These are phyloP conservation scores for Talaromyces atroroseus DNA, from an alignment of 2,329 filamentous ascomycete genomes.

Conservation along the genomic window DNA sequence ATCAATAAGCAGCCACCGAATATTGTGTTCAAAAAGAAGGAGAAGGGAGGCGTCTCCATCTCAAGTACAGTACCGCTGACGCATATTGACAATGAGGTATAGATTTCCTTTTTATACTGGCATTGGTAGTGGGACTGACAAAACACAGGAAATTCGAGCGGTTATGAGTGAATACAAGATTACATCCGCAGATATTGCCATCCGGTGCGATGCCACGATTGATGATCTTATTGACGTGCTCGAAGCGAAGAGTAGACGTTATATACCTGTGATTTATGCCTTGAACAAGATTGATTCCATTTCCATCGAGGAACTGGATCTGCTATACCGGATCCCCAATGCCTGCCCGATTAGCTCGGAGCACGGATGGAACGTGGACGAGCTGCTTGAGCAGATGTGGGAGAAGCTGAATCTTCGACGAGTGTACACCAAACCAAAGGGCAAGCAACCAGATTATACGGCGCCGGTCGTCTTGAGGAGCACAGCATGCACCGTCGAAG, in stretches of 20 bases:
- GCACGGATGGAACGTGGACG: constrained; percentile 96
- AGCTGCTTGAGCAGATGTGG: constrained; percentile 97
- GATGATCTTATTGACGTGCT: constrained; percentile 95
- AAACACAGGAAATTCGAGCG: constrained; percentile 74
- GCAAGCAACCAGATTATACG: constrained; percentile 85
- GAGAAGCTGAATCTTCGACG: constrained; percentile 86
- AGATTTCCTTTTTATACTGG: constrained; percentile 11
- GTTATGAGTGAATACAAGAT: constrained; percentile 98
- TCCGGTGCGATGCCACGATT: constrained; percentile 94
- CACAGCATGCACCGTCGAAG: constrained; percentile 81
- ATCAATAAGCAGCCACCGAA: constrained; percentile 97
- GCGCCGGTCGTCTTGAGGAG: constrained; percentile 83
- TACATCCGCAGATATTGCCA: constrained; percentile 92
- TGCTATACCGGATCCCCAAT: constrained; percentile 94
- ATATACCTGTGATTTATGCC: constrained; percentile 98
- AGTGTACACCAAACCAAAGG: constrained; percentile 98
- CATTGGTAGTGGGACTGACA: constrained; percentile 13
- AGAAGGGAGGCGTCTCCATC: constrained; percentile 94
- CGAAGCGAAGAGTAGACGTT: constrained; percentile 88
- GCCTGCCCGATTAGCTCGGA: constrained; percentile 96
- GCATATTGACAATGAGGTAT: constrained; percentile 78
- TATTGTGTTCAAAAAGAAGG: constrained; percentile 99
- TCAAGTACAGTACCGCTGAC: constrained; percentile 89
- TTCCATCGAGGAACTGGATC: constrained; percentile 92
- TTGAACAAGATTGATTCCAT: constrained; percentile 99